phyloP scores from a whole-genome alignment of 371 early-diverging fungal species.

The Mucor mucedo region DNA sequence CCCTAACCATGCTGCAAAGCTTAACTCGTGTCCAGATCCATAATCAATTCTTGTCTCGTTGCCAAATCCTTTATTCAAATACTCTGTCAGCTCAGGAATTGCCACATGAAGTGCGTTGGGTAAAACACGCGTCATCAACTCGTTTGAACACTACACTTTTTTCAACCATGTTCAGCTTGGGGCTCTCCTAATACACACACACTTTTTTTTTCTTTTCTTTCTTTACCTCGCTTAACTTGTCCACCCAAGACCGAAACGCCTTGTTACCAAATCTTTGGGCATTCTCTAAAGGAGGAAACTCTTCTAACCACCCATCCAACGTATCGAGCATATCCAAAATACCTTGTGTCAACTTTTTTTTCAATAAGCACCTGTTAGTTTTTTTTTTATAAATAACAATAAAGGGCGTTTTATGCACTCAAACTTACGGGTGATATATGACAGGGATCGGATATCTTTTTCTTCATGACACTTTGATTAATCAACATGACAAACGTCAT shows the following conservation, averaged over 20 bases:
- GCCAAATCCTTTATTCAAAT: slow-evolving; percentile 91
- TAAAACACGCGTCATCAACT: slow-evolving; percentile 43
- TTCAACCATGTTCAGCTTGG: slow-evolving; percentile 36
- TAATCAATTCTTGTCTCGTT: slow-evolving; percentile 96
- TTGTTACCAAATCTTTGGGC: slow-evolving; percentile 83
- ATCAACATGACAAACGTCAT: slow-evolving; percentile 75
- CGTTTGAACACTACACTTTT: slow-evolving; percentile 10
- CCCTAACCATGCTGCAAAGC: slow-evolving; percentile 90
- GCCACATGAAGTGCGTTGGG: slow-evolving; percentile 47
- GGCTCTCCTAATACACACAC: too few species aligned
- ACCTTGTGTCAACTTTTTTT: slow-evolving; percentile 52
- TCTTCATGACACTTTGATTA: slow-evolving; percentile 69
- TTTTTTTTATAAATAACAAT: too few species aligned
- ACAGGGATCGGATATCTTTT: slow-evolving; percentile 61
- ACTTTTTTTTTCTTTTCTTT: too few species aligned
- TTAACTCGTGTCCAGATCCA: slow-evolving; percentile 99
- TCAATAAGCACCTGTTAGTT: too few species aligned
- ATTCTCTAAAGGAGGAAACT: slow-evolving; percentile 74
- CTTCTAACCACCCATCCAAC: slow-evolving; percentile 74
- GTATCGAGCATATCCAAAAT: slow-evolving; percentile 67
- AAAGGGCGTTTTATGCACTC: not conserved
- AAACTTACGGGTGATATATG: slow-evolving; percentile 55
- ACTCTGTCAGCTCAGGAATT: slow-evolving; percentile 76
- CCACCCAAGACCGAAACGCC: slow-evolving; percentile 72
- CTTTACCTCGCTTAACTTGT: slow-evolving; percentile 59